Evolutionary conservation across 2,329 filamentous ascomycete species (phyloP), one percentile per base, ranked within the genome.

Genomic region (Chaetomiaceae sp.): DNA sequence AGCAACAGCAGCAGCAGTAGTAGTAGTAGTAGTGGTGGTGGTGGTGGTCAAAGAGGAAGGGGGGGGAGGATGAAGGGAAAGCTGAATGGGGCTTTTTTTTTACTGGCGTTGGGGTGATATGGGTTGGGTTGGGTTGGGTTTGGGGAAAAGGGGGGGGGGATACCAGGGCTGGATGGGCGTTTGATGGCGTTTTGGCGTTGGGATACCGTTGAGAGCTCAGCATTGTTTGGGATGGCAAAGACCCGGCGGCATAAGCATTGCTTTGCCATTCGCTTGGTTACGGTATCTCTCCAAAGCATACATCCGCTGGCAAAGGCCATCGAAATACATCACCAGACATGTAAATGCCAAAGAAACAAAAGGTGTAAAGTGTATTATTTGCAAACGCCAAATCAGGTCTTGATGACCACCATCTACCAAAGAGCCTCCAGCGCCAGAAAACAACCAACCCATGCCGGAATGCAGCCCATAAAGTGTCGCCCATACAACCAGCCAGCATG

Each of bases 361-460:
- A n/a, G n/a, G n/a, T n/a, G n/a, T n/a, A n/a, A n/a, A n/a, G n/a
- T n/a, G n/a, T n/a, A n/a, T n/a, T n/a, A n/a, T n/a, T n/a, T n/a
- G 7, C 33, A 44, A 23, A 40, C 48, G 20, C 21, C 38, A 27
- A 27, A 27, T 27, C 25, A 44, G 5, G 11, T 11, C 42, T 3
- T 14, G 23, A 38, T 8, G 32, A 41, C 49, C 36, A n/a, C 36
- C 43, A 37, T 51, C 41, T 45, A 53, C 23, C 40, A 37, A 48
- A n/a, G 14, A 32, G 18, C 41, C 41, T 37, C 33, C 40, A 25
- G 13, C 20, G 38, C 44, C 37, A 9, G n/a, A 16, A 45, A 18
- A n/a, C 25, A 41, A 25, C 30, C 32, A 32, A 13, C 36, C 30
- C 41, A 16, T 11, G 44, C 20, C 18, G 34, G 7, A 8, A 54